Evolutionary conservation across 2,329 filamentous ascomycete genomes (phyloP), one percentile per base, ranked within the genome.

Genomic region (Xylaria sp.): DNA sequence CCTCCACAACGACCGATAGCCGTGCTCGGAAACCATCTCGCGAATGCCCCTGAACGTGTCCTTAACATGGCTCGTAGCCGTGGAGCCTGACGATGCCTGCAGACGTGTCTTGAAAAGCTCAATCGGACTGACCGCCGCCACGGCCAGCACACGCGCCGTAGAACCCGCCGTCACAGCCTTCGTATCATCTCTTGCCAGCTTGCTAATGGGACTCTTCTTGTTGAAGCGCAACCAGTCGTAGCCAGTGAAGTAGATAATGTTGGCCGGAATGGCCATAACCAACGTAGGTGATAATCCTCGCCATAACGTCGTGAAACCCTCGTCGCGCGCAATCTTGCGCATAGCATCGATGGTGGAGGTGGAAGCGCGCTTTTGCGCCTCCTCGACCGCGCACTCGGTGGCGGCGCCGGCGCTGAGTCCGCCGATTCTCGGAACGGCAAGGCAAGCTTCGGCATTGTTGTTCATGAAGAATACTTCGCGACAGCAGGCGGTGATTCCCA

Each of bases 211-310:
- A 66, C 90, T 96, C 48, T 76, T 77, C 1, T 79, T 78, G 68
- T 90, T 89, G 65, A 83, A 89, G 42, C 94, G 87, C 60, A 99
- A 74, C 89, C 92, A 97, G 71, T 99, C 94, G 75, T 99, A 99
- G 46, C 94, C 94, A 10, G 94, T 95, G 70, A 97, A 97, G 76
- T 99, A 99, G 66, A 99, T 97, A 66, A 99, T 94, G 72, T 99
- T 99, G 30, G 87, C 91, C 0, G 94, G 94, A 4, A 99, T 83
- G 0, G 92, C 87, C 94, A 99, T 99, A 65, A 92, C 83, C 19
- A 99, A 78, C 0, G 94, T 99, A 0, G 94, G 93, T n/a, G 90
- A 95, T 4, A 99, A 78, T 0, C 94, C 94, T 62, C 94, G 84
- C 93, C 94, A 99, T 42, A 99, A 76, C 1, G 92, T 94, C 30